phyloP scores from a whole-genome alignment of 2,329 filamentous ascomycete genomes.

The Hypomyces rosellus region DNA sequence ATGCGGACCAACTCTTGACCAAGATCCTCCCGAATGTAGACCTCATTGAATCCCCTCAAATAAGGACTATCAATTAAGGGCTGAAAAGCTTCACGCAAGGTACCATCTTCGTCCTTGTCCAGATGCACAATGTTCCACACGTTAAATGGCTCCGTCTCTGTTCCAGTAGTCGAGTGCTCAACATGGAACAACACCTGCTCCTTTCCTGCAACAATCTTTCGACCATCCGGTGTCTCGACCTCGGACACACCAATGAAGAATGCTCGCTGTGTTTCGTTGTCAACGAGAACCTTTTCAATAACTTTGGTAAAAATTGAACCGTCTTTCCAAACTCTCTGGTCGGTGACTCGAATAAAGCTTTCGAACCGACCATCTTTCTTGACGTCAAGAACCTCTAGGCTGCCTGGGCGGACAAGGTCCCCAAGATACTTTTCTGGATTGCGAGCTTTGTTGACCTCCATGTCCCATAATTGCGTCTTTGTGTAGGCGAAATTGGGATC shows the following conservation, averaged over 20 bases:
- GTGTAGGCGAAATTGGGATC: constrained; percentile 14
- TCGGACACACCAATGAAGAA: constrained; percentile 13
- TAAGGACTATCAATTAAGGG: constrained; percentile 3
- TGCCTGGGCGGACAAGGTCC: constrained; percentile 12
- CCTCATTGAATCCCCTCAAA: constrained; percentile 10
- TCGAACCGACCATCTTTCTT: constrained; percentile 10
- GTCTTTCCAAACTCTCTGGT: constrained; percentile 53
- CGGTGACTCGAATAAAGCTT: constrained; percentile 43
- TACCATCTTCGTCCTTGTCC: constrained; percentile 8
- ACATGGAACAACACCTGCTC: constrained; percentile 15
- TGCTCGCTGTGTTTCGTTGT: constrained; percentile 8
- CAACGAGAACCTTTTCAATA: constrained; percentile 14
- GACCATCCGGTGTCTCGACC: constrained; percentile 11
- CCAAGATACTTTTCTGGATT: constrained; percentile 13
- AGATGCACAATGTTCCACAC: constrained; percentile 11
- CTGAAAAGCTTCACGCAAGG: neutral
- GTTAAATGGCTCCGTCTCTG: constrained; percentile 11
- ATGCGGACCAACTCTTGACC: constrained; percentile 7
- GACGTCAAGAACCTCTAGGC: constrained; percentile 11
- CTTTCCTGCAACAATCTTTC: constrained; percentile 12
- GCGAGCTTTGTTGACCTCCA: constrained; percentile 14
- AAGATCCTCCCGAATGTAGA: constrained; percentile 11
- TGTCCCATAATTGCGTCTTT: constrained; percentile 15
- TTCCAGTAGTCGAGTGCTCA: constrained; percentile 8
- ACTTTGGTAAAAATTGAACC: constrained; percentile 8